These are phyloP conservation scores for Suillus americanus DNA, from an alignment of 768 basidiomycete genomes.

Conservation along the genomic window DNA sequence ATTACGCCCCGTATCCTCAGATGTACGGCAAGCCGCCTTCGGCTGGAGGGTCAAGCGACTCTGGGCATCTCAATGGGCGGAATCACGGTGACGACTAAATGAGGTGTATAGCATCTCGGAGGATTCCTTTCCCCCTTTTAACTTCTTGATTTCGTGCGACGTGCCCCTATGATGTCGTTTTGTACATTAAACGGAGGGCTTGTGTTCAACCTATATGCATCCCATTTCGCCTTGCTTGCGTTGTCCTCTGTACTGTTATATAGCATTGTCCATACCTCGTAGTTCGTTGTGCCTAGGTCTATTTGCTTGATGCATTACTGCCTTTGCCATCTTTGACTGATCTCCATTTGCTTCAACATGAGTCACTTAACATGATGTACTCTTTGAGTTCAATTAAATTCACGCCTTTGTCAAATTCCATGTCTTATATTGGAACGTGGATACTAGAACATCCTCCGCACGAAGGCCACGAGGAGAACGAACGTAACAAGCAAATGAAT, in stretches of 20 bases:
- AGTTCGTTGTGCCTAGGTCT: constrained; percentile 16
- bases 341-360: constrained; percentile 2
- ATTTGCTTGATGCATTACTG: constrained; percentile 21
- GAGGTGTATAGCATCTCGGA: constrained; percentile 20
- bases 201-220: constrained; percentile 11
- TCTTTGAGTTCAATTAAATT: constrained; percentile 3
- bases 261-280: constrained; percentile 30
- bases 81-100: constrained; percentile 32
- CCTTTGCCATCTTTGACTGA: constrained; percentile 15
- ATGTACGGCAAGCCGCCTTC: constrained; percentile 41
- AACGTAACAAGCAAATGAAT: neutral
- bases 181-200: constrained; percentile 27
- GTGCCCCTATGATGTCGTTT: constrained; percentile 22
- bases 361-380: neutral
- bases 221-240: constrained; percentile 13
- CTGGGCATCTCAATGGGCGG: constrained; percentile 20
- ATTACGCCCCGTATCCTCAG: constrained; percentile 40
- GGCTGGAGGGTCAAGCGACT: constrained; percentile 30
- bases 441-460: neutral
- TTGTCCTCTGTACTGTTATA: constrained; percentile 29
- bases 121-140: constrained; percentile 11
- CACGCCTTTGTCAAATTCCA: neutral
- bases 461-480: neutral
- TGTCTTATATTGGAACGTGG: constrained; percentile 1
- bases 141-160: constrained; percentile 8